Conservation (phyloP, 2,329 filamentous ascomycete species). For the Curvularia sp. region DNA sequence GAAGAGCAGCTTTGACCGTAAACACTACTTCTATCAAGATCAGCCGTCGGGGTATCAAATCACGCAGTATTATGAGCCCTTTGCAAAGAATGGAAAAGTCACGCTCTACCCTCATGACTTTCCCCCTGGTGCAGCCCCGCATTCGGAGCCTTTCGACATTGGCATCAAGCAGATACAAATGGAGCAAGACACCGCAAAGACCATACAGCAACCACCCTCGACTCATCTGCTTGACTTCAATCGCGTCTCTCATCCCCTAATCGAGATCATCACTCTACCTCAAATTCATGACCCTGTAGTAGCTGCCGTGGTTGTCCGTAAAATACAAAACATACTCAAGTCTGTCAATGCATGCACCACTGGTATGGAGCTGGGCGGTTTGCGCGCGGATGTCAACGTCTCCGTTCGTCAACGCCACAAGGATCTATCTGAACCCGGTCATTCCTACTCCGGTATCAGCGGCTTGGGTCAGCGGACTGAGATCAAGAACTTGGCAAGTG, state of each 20-base stretch:
- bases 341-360: constrained; percentile 84
- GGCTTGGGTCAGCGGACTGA: constrained; percentile 87
- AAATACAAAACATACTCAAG: constrained; percentile 81
- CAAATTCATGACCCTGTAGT: constrained; percentile 86
- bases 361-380: constrained; percentile 90
- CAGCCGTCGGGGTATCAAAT: constrained; percentile 97
- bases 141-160: constrained; percentile 72
- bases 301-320: constrained; percentile 86
- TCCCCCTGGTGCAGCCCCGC: constrained; percentile 68
- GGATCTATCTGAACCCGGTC: constrained; percentile 33
- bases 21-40: constrained; percentile 99
- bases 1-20: constrained; percentile 87
- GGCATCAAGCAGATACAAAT: constrained; percentile 94
- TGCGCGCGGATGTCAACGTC: constrained; percentile 95
- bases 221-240: constrained; percentile 90
- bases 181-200: constrained; percentile 98
- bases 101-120: constrained; percentile 72
- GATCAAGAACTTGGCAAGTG: constrained; percentile 95
- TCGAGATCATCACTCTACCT: constrained; percentile 94
- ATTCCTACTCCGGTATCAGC: constrained; percentile 63
- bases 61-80: constrained; percentile 87
- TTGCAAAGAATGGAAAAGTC: constrained; percentile 74
- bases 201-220: constrained; percentile 75
- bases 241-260: constrained; percentile 84
- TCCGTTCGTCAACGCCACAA: constrained; percentile 70